Evolutionary conservation across 352 stramenopile genomes (phyloP), one percentile per base, ranked within the genome.

Genomic region (Saprolegnia diclina): DNA sequence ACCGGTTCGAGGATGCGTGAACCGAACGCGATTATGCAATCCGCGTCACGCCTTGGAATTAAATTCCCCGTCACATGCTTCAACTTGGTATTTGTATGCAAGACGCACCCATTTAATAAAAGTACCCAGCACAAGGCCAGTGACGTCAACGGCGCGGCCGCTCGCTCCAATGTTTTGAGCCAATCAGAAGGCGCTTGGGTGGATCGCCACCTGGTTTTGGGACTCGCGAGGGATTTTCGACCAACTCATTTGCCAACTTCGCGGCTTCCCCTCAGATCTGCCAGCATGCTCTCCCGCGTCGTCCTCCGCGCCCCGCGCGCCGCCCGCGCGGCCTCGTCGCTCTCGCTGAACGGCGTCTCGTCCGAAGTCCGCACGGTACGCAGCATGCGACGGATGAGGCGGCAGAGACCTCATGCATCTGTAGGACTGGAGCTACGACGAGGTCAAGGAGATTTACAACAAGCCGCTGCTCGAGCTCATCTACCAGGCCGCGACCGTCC

Each of bases 401-500:
- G 18, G 3, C 0, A 10, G 3, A 14, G 35, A 62, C 21, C 21
- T 46, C 56, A 40, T 46, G 56, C 40, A 11, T 5, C 5, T 50
- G 3, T 48, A 96, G 77, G 85, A 98, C 75, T 99, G 96, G 96
- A 98, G 91, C 24, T 95, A 95, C 68, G 81, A 93, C 22, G 94
- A 99, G 73, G 97, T 99, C 72, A 86, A 96, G 68, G 80, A 88
- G 24, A 92, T 99, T 59, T 99, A 95, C 74, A 76, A 96, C 65
- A 83, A 97, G 71, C 96, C 96, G 37, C 89, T 99, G 72, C 84
- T 98, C 57, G 96, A 99, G 79, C 88, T 99, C 54, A 90, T 99
- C 77, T 98, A 98, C 81, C 90, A 95, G 72, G 96, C 96, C 14
- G 91, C 91, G 5, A 97, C 91, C 1, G 91, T 98, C 37, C 96